Evolutionary conservation across 2,329 filamentous ascomycete species (phyloP).

Genomic region (Cordyceps pruinosa): DNA sequence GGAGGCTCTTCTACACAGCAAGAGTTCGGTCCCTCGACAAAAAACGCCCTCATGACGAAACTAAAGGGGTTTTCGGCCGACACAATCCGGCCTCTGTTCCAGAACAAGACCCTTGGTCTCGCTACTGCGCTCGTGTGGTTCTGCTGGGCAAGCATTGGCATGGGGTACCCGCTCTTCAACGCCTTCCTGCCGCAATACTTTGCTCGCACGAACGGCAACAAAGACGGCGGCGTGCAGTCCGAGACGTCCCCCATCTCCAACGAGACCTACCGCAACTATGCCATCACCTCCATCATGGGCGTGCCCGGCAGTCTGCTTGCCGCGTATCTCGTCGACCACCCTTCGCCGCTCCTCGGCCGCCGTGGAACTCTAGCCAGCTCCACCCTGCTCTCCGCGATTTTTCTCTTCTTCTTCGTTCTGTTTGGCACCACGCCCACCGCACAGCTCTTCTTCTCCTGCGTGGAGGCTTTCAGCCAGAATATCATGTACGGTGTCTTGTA

Average conservation of each 20-base stretch:
- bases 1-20: constrained; percentile 13
- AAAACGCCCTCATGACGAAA: constrained; percentile 47
- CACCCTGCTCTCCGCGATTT: constrained; percentile 59
- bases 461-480: constrained; percentile 66
- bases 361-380: constrained; percentile 64
- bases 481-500: constrained; percentile 74
- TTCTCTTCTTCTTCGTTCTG: constrained; percentile 60
- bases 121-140: constrained; percentile 62
- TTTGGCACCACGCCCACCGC: constrained; percentile 48
- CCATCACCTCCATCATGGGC: constrained; percentile 69
- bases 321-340: constrained; percentile 62
- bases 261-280: constrained; percentile 70
- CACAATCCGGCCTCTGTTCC: constrained; percentile 60
- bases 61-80: constrained; percentile 60
- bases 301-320: constrained; percentile 72
- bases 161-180: constrained; percentile 85
- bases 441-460: constrained; percentile 59
- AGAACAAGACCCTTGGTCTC: constrained; percentile 42
- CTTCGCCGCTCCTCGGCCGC: constrained; percentile 57
- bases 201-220: constrained; percentile 43
- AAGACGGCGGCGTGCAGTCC: constrained; percentile 21
- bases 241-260: constrained; percentile 33
- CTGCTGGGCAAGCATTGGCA: constrained; percentile 74
- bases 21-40: constrained; percentile 19
- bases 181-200: constrained; percentile 86